Evolutionary conservation across 345 rosid genomes (phyloP), one percentile per base, ranked within the genome.

Genomic region (Ailanthus altissimus): DNA sequence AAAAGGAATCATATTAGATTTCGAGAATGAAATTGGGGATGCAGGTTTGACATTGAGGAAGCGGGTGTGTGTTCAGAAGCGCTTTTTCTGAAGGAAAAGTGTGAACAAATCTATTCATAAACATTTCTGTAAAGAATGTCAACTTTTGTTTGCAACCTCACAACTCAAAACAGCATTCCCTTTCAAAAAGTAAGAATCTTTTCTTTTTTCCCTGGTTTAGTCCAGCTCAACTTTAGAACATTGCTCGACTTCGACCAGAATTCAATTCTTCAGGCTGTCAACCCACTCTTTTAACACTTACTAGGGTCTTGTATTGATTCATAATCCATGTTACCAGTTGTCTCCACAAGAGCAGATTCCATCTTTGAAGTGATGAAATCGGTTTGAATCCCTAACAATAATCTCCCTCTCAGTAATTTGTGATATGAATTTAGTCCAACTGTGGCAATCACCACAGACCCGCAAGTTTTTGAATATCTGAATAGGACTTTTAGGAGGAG

Each of bases 341-440:
- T 89, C 93, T 70, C 89, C 84, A 72, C 91, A 88, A 73, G 87
- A 90, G 80, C 89, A 88, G 43, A 75, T 62, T 69, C 88, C 90
- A 57, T 85, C 51, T 79, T 73, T 83, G 88, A 90, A 90, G 78
- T 80, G 90, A 85, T 90, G 89, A 78, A 88, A 85, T 21, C 86
- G 86, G 77, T 81, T 85, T 42, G 85, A 86, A 75, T 86, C 88
- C 68, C 88, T 82, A 13, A 81, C 85, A 0, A 77, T 78, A 15
- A 86, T 81, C 79, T 81, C 86, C 73, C 88, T 74, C 28, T 78
- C 73, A 0, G 83, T 77, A 10, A 86, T 75, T 53, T 47, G 74
- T n/a, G 83, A 81, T 67, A 81, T 81, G 63, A 73, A 67, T 53
- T 86, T 86, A 23, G 84, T 86, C 4, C 75, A 80, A 42, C 57